Evolutionary conservation across 1,284 basidiomycete species (phyloP), one percentile per base, ranked within the genome.

Genomic region (Apiotrichum gracile): DNA sequence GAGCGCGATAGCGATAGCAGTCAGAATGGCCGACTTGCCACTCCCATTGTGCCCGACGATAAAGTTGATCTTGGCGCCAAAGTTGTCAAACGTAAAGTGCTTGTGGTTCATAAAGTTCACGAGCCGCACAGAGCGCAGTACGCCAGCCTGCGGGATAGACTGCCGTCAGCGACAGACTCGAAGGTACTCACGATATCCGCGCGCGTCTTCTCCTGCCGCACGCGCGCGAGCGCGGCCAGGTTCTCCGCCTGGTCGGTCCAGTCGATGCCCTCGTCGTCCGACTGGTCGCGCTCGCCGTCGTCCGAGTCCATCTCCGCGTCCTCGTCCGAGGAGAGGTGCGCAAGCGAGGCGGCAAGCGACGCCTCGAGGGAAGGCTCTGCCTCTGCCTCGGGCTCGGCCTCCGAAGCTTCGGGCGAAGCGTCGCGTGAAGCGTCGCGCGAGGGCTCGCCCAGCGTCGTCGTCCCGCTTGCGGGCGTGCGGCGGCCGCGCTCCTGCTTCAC

Each of bases 51-150:
- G 76, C 80, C 96, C 96, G 53, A 97, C 94, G 61, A 99, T 87
- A 69, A 98, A 97, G 76, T 98, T 97, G 69, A 97, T 87, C 71
- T 91, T 89, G 4, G 86, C 85, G 1, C 87, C 90, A 62, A 96
- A 90, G 6, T 81, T 79, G 72, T 96, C 87, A 4, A 10, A 42
- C 0, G 80, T 83, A 44, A 93, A 80, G 71, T 82, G 85, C 67
- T 84, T 81, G 77, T 98, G 96, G 71, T 92, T 97, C 93, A 98
- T 97, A 76, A 98, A 98, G 72, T 97, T 87, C 68, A 84, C 80
- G 80, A 96, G 83, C 65, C 89, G 85, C 48, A 98, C 82, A 24
- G 79, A 80, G 65, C 91, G 87, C 60, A 97, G 88, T 57, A 94
- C 85, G 13, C 93, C 94, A 63, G 86, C 82, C 46, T 91, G 85